Percentiles rank a stretch among this genome's conserved stretches.
Conservation (phyloP, 148 eudicot species). For the Polygonum maritimum region DNA sequence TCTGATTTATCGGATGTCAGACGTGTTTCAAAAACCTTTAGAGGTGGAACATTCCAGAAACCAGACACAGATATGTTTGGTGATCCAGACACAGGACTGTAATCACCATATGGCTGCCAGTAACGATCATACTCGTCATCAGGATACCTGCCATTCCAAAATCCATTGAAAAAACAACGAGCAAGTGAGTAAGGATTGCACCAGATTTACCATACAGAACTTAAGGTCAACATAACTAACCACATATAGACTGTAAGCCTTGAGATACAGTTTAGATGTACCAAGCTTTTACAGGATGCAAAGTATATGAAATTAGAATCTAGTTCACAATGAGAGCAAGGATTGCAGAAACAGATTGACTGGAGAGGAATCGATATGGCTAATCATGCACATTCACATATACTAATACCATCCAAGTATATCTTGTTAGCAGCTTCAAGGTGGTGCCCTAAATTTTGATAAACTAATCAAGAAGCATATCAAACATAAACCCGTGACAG, state of each 20-base stretch:
- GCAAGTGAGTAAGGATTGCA: neutral
- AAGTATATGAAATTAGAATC: neutral
- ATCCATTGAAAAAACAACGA: neutral
- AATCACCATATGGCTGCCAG: constrained; percentile 76
- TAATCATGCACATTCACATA: neutral
- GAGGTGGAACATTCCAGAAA: constrained; percentile 86
- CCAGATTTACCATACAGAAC: neutral
- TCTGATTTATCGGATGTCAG: constrained; percentile 28
- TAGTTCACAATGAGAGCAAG: neutral
- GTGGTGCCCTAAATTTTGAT: neutral
- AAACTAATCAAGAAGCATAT: neutral
- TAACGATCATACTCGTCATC: constrained; percentile 83
- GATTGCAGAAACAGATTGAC: neutral
- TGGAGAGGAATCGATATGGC: neutral
- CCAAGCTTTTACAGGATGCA: neutral
- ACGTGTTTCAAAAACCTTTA: constrained; percentile 56
- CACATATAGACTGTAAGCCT: neutral
- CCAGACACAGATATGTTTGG: constrained; percentile 57
- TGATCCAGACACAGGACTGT: constrained; percentile 25
- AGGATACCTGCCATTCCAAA: constrained; percentile 54
- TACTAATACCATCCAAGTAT: neutral
- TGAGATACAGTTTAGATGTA: neutral
- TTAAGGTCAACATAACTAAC: neutral
- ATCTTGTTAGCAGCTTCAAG: neutral
- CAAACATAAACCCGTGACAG: neutral